A percentile compares a stretch with the other conserved stretches of the same genome.
Evolutionary conservation across 176 grass and related monocot species (phyloP).

Genomic region (Oryza meridionalis): DNA sequence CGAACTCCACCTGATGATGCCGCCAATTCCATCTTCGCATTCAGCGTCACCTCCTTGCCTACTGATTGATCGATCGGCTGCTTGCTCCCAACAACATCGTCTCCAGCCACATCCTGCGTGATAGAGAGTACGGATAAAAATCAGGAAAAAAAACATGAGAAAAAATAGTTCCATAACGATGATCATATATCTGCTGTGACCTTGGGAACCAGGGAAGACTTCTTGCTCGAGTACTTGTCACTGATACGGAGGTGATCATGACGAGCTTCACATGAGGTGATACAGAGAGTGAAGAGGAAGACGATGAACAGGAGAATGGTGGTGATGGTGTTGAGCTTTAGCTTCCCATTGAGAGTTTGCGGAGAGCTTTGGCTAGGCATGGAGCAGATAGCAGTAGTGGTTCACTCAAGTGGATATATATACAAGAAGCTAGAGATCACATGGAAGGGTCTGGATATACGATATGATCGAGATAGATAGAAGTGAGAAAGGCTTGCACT

Average conservation of each 20-base stretch:
- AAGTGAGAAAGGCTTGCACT: neutral
- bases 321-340: conserved; percentile 44
- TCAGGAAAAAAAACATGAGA: neutral
- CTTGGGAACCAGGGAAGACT: conserved; percentile 41
- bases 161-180: neutral
- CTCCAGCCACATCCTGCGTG: conserved; percentile 31
- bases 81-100: neutral
- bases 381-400: conserved; percentile 28
- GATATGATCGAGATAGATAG: neutral
- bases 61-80: neutral
- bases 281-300: conserved; percentile 47
- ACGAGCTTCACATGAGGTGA: conserved; percentile 55
- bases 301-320: conserved; percentile 35
- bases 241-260: conserved; percentile 16
- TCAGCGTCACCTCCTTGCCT: neutral
- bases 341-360: conserved; percentile 30
- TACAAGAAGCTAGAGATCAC: conserved; percentile 9
- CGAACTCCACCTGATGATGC: conserved; percentile 46
- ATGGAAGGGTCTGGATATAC: neutral
- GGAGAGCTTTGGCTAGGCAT: conserved; percentile 44
- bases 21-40: neutral
- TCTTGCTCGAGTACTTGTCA: conserved; percentile 33
- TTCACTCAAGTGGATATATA: conserved; percentile 28
- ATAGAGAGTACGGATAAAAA: neutral
- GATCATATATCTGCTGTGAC: conserved; percentile 26